Conservation (phyloP, 306 rosid genomes). For the Rosa chinensis region DNA sequence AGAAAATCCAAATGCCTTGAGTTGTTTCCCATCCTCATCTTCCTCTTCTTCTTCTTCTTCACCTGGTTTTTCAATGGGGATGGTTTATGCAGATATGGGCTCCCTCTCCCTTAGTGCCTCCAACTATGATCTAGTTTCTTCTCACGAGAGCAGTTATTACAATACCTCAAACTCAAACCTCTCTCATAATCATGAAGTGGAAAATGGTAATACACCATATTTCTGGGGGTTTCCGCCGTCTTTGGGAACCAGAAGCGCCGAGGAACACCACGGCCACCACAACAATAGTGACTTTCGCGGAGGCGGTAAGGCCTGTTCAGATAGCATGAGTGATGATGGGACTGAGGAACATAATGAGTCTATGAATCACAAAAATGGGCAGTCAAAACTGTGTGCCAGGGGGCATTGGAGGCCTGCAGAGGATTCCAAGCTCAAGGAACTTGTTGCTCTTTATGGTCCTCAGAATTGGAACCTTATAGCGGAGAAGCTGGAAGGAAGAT, state of each 20-base stretch:
- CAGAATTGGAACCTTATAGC: constrained; percentile 99
- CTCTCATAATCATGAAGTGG: constrained; percentile 20
- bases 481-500: constrained; percentile 95
- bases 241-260: constrained; percentile 46
- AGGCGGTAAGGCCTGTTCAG: constrained; percentile 48
- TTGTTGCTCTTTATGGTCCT: constrained; percentile 91
- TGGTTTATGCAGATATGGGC: constrained; percentile 62
- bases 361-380: constrained; percentile 40
- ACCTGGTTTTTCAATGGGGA: constrained; percentile 42
- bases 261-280: constrained; percentile 30
- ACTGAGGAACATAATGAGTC: constrained; percentile 38
- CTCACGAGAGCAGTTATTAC: constrained; percentile 45
- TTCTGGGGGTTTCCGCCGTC: constrained; percentile 59
- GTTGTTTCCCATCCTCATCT: constrained; percentile 22
- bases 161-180: constrained; percentile 18
- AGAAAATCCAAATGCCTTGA: constrained; percentile 36
- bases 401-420: constrained; percentile 99
- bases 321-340: constrained; percentile 48
- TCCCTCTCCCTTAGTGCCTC: constrained; percentile 59
- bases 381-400: constrained; percentile 82
- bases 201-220: constrained; percentile 33
- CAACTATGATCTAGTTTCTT: constrained; percentile 46
- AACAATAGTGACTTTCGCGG: constrained; percentile 24
- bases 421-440: constrained; percentile 90
- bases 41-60: constrained; percentile 30